Evolutionary conservation across 257 asterid species (phyloP).

Genomic region (Scutellaria barbata): DNA sequence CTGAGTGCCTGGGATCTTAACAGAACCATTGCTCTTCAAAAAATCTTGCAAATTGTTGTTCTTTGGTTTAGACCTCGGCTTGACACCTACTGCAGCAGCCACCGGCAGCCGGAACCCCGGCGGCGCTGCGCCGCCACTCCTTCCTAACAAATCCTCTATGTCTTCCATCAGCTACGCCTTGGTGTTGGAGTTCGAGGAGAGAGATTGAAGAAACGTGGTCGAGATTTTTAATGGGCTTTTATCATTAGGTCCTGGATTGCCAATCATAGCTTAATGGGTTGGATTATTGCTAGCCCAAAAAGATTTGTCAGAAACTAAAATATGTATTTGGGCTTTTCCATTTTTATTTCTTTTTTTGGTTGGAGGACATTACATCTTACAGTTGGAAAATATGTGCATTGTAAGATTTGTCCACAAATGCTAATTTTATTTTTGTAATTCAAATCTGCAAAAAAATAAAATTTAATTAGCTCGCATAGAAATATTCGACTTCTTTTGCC

Average conservation of each 20-base stretch:
- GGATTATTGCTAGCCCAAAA: not conserved
- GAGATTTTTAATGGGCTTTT: conserved; percentile 1
- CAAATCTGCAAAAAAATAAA: no score
- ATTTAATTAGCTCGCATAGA: no score
- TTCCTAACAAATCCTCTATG: conserved; percentile 81
- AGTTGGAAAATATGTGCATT: no score
- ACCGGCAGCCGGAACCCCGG: conserved; percentile 40
- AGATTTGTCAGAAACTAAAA: no score
- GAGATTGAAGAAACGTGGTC: not conserved
- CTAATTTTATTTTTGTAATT: no score
- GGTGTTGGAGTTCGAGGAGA: conserved; percentile 11
- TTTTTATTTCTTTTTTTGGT: no score
- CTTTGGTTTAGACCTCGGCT: conserved; percentile 45
- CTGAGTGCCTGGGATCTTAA: conserved; percentile 92
- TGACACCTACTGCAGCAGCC: conserved; percentile 67
- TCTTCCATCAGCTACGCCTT: conserved; percentile 46
- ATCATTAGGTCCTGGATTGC: not conserved
- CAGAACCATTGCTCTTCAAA: conserved; percentile 41
- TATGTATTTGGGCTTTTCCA: no score
- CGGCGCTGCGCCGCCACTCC: conserved; percentile 55
- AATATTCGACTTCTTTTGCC: no score
- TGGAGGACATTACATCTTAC: no score
- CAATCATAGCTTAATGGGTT: not conserved
- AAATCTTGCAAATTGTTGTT: conserved; percentile 48
- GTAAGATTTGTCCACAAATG: no score